Conservation (phyloP, 2,329 filamentous ascomycete genomes). For the Epicoccum nigrum region DNA sequence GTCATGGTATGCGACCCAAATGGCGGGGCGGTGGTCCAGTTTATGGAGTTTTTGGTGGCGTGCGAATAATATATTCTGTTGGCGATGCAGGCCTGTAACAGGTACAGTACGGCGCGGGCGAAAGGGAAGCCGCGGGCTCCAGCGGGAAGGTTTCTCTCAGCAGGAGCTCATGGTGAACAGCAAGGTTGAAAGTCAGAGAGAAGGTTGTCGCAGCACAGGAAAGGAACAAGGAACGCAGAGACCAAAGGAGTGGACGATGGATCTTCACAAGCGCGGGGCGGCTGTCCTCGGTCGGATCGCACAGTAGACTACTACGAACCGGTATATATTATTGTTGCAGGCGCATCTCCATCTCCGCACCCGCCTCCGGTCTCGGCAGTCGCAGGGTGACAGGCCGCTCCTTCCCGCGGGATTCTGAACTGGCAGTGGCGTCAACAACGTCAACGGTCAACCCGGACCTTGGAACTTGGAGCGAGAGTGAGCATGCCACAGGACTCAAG, state of each 20-base stretch:
- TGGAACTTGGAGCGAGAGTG: neutral
- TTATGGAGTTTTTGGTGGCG: too few relatives aligned
- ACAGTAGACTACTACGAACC: too few relatives aligned
- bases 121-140: slow-evolving; percentile 15
- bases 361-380: slow-evolving; percentile 1
- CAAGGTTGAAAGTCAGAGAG: neutral
- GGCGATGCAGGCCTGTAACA: too few relatives aligned
- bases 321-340: too few relatives aligned
- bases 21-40: too few relatives aligned
- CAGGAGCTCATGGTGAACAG: slow-evolving; percentile 10
- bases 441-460: too few relatives aligned
- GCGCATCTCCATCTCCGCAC: neutral
- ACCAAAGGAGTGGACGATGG: slow-evolving; percentile 6
- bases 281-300: neutral
- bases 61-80: neutral
- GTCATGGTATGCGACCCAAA: slow-evolving; percentile 32
- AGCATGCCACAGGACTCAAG: neutral
- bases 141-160: slow-evolving; percentile 7
- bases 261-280: slow-evolving; percentile 6
- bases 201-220: neutral
- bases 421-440: too few relatives aligned
- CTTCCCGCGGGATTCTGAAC: slow-evolving; percentile 6
- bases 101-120: neutral
- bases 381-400: neutral
- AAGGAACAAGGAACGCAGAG: neutral